These are phyloP conservation scores for Silene coronaria DNA, from an alignment of 179 eudicot genomes.

Conservation along the genomic window DNA sequence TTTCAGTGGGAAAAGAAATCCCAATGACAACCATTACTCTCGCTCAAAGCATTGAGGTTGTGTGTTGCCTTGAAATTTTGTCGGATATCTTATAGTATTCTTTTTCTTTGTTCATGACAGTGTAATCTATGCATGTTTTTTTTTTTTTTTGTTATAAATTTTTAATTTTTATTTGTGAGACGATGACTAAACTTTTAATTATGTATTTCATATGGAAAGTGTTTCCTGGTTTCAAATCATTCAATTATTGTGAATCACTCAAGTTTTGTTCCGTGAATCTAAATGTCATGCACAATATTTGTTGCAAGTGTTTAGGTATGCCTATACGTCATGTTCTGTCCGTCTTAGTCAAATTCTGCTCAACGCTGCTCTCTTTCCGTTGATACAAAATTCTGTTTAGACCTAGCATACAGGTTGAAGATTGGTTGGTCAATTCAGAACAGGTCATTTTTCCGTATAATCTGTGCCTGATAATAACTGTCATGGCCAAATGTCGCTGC, in stretches of 20 bases:
- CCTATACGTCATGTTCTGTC: no score
- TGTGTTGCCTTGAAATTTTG: conserved; percentile 11
- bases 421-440: no score
- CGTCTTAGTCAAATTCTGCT: no score
- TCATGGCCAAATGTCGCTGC: no score
- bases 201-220: neutral
- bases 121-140: neutral
- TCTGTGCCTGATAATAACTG: no score
- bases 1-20: conserved; percentile 82
- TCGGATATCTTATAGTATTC: conserved; percentile 8
- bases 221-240: neutral
- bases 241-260: neutral
- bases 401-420: no score
- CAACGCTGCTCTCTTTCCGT: no score
- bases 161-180: neutral
- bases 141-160: neutral
- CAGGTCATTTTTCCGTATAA: no score
- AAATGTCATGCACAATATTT: no score
- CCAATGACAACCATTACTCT: conserved; percentile 84
- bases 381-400: no score
- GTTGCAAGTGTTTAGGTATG: no score
- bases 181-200: neutral
- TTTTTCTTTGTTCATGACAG: neutral
- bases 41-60: conserved; percentile 48
- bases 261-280: no score